These are phyloP conservation scores for Hermanozyma aechmeae DNA, from an alignment of 805 yeast species.

Conservation along the genomic window DNA sequence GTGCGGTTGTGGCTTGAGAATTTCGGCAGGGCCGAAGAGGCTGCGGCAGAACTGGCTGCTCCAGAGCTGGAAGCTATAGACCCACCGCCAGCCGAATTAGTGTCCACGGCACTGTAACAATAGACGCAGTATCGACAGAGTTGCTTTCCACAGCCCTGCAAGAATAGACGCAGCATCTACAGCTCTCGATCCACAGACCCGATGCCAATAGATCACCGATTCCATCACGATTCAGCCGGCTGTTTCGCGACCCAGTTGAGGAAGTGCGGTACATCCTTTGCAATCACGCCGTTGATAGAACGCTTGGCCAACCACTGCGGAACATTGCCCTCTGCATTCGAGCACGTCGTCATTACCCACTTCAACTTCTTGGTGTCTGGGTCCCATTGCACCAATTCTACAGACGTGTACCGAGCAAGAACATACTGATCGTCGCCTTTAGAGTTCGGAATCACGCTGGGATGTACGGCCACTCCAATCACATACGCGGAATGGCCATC, in stretches of 20 bases:
- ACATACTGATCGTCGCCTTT: constrained; percentile 11
- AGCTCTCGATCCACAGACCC: too few species aligned
- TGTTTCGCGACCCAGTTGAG: constrained; percentile 17
- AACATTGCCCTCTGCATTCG: constrained; percentile 30
- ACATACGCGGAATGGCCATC: constrained; percentile 17
- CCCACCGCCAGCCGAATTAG: too few species aligned
- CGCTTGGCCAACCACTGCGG: constrained; percentile 26
- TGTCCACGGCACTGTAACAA: too few species aligned
- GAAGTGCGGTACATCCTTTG: constrained; percentile 33
- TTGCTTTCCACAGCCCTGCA: too few species aligned
- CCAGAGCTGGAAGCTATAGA: too few species aligned
- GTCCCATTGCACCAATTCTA: constrained; percentile 20
- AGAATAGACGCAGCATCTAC: too few species aligned
- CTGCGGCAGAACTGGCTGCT: too few species aligned
- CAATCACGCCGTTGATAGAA: constrained; percentile 23
- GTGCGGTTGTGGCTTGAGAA: constrained; percentile 32
- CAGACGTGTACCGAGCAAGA: constrained; percentile 25
- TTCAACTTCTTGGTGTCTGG: constrained; percentile 11
- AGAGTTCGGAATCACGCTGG: constrained; percentile 9
- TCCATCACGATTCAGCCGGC: neutral
- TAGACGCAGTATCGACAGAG: too few species aligned
- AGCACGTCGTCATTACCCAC: constrained; percentile 33
- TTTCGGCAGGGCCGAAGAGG: constrained; percentile 13
- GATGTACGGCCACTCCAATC: constrained; percentile 23
- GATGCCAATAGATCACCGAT: too few species aligned